A percentile compares a stretch with the other conserved stretches of the same genome.
phyloP scores from a whole-genome alignment of 805 yeast genomes.

The Saccharomycopsis schoenii region DNA sequence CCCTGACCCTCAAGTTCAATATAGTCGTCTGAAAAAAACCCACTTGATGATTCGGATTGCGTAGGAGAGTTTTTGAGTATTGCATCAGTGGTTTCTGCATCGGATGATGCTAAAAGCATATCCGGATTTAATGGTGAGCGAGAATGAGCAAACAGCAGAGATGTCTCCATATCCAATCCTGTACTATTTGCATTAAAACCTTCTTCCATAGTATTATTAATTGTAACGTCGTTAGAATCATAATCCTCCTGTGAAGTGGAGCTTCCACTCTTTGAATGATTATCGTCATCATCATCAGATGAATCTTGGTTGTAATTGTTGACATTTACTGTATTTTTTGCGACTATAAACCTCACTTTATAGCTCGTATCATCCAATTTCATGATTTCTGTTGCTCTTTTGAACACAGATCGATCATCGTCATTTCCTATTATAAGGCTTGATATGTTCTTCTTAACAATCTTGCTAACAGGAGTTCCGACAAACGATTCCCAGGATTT shows the following conservation, averaged over 20 bases:
- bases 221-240: not conserved
- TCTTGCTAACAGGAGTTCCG: slow-evolving; percentile 50
- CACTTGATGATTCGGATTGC: slow-evolving; percentile 14
- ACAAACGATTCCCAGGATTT: slow-evolving; percentile 72
- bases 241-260: slow-evolving; percentile 1
- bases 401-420: slow-evolving; percentile 58
- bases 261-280: not conserved
- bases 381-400: slow-evolving; percentile 64
- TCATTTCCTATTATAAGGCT: slow-evolving; percentile 55
- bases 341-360: slow-evolving; percentile 60
- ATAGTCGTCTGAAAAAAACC: slow-evolving; percentile 41
- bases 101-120: not conserved
- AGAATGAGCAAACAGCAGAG: not conserved
- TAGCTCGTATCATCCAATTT: slow-evolving; percentile 64
- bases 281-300: slow-evolving; percentile 13
- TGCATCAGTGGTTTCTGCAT: not conserved
- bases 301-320: not conserved
- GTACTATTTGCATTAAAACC: not conserved
- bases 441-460: slow-evolving; percentile 48
- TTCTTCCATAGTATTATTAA: slow-evolving; percentile 11
- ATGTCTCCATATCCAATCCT: not conserved
- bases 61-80: not conserved
- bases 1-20: slow-evolving; percentile 92
- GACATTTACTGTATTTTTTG: slow-evolving; percentile 25
- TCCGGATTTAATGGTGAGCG: not conserved